Percentiles rank a stretch among this genome's conserved stretches.
phyloP scores from a whole-genome alignment of 73 alveolate genomes.

The Paraurostyla sp. region DNA sequence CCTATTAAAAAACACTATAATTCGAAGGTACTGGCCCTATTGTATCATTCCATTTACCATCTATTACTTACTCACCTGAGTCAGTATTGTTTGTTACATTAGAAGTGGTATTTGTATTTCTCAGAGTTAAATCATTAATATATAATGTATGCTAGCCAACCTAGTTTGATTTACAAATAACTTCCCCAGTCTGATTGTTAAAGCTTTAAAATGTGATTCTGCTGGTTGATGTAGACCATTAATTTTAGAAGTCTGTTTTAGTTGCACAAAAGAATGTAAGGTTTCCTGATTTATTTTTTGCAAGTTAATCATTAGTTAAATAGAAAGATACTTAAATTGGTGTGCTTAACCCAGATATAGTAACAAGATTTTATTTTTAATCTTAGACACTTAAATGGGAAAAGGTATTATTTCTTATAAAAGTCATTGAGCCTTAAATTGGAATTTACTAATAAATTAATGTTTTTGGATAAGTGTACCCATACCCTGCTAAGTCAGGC shows the following conservation, averaged over 20 bases:
- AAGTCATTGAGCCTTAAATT: neutral
- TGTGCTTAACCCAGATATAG: neutral
- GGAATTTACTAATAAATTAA: neutral
- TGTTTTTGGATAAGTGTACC: neutral
- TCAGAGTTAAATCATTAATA: conserved; percentile 12
- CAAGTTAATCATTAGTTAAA: neutral
- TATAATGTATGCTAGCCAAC: neutral
- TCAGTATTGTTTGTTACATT: neutral
- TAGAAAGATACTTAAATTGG: neutral
- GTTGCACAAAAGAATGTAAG: conserved; percentile 1
- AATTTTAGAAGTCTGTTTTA: neutral
- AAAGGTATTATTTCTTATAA: conserved; percentile 12
- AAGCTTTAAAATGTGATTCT: neutral
- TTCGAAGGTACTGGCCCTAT: neutral
- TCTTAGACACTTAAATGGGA: neutral
- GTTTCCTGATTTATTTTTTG: neutral
- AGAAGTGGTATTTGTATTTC: neutral
- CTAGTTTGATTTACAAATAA: neutral
- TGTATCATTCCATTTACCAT: conserved; percentile 22
- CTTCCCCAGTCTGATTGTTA: neutral
- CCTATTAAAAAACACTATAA: neutral
- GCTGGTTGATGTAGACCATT: neutral
- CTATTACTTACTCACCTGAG: neutral
- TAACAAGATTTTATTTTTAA: neutral
- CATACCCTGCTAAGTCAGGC: neutral